Conservation (phyloP, 2,329 filamentous ascomycete genomes). For the Claviceps lovelessii region DNA sequence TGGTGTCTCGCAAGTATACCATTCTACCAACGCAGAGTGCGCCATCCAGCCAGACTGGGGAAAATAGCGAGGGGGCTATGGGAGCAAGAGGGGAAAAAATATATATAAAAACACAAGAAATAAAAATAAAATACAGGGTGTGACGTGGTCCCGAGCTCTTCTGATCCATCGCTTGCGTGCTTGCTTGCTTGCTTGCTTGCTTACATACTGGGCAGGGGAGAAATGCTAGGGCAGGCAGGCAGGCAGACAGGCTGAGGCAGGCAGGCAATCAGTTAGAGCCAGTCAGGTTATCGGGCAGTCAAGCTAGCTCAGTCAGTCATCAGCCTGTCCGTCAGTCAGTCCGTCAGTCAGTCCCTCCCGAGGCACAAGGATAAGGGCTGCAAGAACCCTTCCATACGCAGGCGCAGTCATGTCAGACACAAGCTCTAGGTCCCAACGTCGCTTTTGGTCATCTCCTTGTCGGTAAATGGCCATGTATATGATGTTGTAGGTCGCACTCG, state of each 20-base stretch:
- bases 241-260: no score
- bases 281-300: no score
- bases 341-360: background rate
- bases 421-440: background rate
- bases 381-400: background rate
- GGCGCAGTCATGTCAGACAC: constrained; percentile 3
- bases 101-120: no score
- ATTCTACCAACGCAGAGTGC: constrained; percentile 2
- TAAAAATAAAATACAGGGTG: background rate
- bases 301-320: no score
- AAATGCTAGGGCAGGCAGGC: background rate
- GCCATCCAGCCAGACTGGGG: background rate
- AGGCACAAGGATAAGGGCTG: constrained; percentile 1
- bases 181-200: background rate
- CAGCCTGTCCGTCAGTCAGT: background rate
- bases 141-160: background rate
- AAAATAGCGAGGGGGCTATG: constrained; percentile 1
- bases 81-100: background rate
- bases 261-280: background rate
- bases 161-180: background rate
- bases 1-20: constrained; percentile 9
- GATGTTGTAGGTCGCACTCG: constrained; percentile 1
- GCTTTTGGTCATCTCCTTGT: background rate
- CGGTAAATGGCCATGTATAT: constrained; percentile 3
- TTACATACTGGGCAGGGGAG: background rate